These are phyloP conservation scores for Arthrobotrys conoides DNA, from an alignment of 2,329 filamentous ascomycete genomes.

Conservation along the genomic window DNA sequence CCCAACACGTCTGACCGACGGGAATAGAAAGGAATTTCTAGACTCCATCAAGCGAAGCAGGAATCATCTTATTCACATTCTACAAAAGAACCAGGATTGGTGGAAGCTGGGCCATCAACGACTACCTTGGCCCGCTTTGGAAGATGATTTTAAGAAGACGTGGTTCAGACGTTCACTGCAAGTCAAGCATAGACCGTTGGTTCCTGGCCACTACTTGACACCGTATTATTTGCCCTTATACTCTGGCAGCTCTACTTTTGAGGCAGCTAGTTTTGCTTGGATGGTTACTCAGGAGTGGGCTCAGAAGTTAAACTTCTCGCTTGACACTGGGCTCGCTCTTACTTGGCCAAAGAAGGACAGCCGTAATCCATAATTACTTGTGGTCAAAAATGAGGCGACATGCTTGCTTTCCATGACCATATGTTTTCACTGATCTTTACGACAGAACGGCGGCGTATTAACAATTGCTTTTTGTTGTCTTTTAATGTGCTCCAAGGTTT, in stretches of 20 bases:
- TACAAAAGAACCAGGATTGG: slow-evolving; percentile 60
- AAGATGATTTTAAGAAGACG: slow-evolving; percentile 46
- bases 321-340: slow-evolving; percentile 45
- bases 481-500: not conserved
- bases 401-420: not conserved
- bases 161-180: slow-evolving; percentile 46
- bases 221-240: slow-evolving; percentile 58
- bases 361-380: slow-evolving; percentile 7
- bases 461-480: slow-evolving; percentile 10
- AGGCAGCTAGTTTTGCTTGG: slow-evolving; percentile 59
- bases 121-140: slow-evolving; percentile 38
- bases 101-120: slow-evolving; percentile 58
- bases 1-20: slow-evolving; percentile 19
- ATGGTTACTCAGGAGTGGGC: slow-evolving; percentile 60
- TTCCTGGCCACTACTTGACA: slow-evolving; percentile 51
- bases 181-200: slow-evolving; percentile 31
- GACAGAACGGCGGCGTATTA: slow-evolving; percentile 31
- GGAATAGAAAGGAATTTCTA: slow-evolving; percentile 32
- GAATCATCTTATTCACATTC: slow-evolving; percentile 45
- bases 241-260: slow-evolving; percentile 56
- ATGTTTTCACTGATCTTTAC: slow-evolving; percentile 18
- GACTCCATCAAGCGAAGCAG: slow-evolving; percentile 49
- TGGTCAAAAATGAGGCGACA: not conserved
- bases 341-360: slow-evolving; percentile 54
- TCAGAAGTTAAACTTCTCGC: slow-evolving; percentile 16